These are phyloP conservation scores for Scenedesmus sp. DNA, from an alignment of 163 green algal species.

Conservation along the genomic window DNA sequence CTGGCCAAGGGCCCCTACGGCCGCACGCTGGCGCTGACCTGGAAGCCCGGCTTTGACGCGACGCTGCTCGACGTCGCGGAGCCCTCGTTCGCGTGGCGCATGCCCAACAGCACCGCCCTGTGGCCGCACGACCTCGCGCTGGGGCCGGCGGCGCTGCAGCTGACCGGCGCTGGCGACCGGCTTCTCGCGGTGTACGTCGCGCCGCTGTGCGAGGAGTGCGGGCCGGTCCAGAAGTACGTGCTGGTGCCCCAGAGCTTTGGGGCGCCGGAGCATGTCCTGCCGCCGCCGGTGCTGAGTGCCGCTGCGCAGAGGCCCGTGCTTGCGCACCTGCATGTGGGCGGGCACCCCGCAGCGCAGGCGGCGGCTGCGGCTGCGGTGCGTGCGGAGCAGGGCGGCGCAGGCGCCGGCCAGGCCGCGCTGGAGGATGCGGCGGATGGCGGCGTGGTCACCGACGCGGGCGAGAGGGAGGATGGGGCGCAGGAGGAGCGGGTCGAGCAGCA, in stretches of 20 bases:
- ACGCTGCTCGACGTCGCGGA: constrained; percentile 45
- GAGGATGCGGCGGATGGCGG: background rate
- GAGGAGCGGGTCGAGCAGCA: constrained; percentile 40
- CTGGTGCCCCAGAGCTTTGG: constrained; percentile 51
- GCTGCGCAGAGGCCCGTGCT: constrained; percentile 26
- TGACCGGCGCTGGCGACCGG: constrained; percentile 73
- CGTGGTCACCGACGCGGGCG: background rate
- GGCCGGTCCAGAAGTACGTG: constrained; percentile 51
- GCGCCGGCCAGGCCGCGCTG: background rate
- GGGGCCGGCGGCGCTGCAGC: constrained; percentile 66
- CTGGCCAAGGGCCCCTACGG: constrained; percentile 82
- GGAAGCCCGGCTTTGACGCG: constrained; percentile 61
- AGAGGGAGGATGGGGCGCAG: constrained; percentile 18
- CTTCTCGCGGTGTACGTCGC: constrained; percentile 79
- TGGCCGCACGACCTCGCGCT: constrained; percentile 85
- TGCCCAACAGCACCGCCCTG: constrained; percentile 66
- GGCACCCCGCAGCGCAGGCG: background rate
- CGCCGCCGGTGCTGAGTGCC: constrained; percentile 8
- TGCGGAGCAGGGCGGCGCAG: background rate
- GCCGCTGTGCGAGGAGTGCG: constrained; percentile 55
- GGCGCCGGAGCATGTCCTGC: background rate
- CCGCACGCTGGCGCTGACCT: constrained; percentile 76
- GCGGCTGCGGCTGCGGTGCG: constrained; percentile 11
- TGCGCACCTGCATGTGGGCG: constrained; percentile 18
- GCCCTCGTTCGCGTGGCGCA: constrained; percentile 48